Evolutionary conservation across 2,329 filamentous ascomycete species (phyloP), one percentile per base, ranked within the genome.

Genomic region (Metarhizium sp.): DNA sequence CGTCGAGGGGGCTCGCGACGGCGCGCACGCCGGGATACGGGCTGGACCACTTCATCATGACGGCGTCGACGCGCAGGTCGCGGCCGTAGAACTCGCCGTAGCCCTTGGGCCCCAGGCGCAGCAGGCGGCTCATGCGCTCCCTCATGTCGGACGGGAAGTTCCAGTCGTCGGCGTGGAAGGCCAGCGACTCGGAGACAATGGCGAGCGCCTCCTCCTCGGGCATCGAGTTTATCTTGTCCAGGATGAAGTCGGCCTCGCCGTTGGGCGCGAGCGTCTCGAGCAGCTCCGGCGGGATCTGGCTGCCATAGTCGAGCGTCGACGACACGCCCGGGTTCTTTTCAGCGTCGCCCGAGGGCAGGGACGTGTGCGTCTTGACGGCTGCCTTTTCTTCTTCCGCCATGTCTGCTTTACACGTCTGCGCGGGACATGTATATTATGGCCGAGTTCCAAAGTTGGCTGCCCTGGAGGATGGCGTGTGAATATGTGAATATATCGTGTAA

Each of bases 141-240:
- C 71, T 63, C 72, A 74, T 75, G 4, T 72, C 70, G 2, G 66
- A 60, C 0, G 73, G 73, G 43, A 75, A 75, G 59, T 75, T 74
- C 71, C 72, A 74, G 60, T 75, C 73, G 53, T 75, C 73, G 25
- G 64, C 61, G 57, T 74, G 71, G 59, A 74, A 75, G 18, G 65
- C 61, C 51, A 71, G 59, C 0, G 68, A 64, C 58, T 74, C 72
- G 2, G 61, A 54, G 8, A 76, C 57, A 51, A 75, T 74, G 30
- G 65, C 68, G 5, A 73, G 32, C 0, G 73, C 73, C 54, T 75
- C 72, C 32, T 74, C 72, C 62, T 73, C 71, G 47, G 62, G 66
- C 71, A 76, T 75, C 58, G 58, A 64, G 58, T 73, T 71, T 60
- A 76, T 70, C 59, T 68, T 72, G 38, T 67, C 66, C 25, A 73